phyloP scores from a whole-genome alignment of 805 yeast species.

The Starmerella powellii region DNA sequence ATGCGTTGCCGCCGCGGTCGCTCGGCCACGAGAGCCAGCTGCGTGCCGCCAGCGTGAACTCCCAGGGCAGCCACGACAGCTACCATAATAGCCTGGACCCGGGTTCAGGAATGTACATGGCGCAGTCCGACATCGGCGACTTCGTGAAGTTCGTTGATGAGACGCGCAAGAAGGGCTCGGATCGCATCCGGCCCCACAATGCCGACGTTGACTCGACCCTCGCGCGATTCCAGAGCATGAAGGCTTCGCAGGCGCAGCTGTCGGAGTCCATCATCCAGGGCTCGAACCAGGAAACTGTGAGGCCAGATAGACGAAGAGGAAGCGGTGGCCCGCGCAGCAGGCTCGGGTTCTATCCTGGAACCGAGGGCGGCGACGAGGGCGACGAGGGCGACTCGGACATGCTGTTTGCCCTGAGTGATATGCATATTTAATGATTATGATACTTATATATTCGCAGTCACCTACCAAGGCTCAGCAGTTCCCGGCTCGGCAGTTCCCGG shows the following conservation, averaged over 20 bases:
- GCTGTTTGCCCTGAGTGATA: constrained; percentile 24
- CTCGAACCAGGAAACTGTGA: constrained; percentile 11
- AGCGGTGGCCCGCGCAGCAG: constrained; percentile 19
- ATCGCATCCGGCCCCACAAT: constrained; percentile 3
- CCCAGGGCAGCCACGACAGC: constrained; percentile 13
- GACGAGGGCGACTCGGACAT: constrained; percentile 19
- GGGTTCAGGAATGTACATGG: constrained; percentile 37
- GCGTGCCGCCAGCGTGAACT: constrained; percentile 28
- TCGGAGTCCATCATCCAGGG: constrained; percentile 27
- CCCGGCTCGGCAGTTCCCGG: too few relatives aligned
- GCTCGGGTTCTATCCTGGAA: constrained; percentile 19
- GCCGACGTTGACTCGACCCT: constrained; percentile 23
- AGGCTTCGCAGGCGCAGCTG: constrained; percentile 27
- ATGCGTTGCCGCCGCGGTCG: constrained; percentile 7
- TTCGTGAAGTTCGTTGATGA: constrained; percentile 58
- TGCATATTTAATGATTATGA: constrained; percentile 10
- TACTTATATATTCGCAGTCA: neutral
- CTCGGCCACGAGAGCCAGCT: constrained; percentile 37
- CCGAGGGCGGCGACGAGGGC: constrained; percentile 11
- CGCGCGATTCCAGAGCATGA: constrained; percentile 29
- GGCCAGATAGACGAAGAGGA: constrained; percentile 9
- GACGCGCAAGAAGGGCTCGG: constrained; percentile 17
- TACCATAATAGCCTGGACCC: constrained; percentile 25
- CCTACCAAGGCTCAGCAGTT: too few relatives aligned
- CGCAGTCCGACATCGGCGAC: constrained; percentile 38